Percentiles rank a stretch among this genome's conserved stretches.
Conservation (phyloP, 768 basidiomycete genomes). For the Podaxis rugospora region DNA sequence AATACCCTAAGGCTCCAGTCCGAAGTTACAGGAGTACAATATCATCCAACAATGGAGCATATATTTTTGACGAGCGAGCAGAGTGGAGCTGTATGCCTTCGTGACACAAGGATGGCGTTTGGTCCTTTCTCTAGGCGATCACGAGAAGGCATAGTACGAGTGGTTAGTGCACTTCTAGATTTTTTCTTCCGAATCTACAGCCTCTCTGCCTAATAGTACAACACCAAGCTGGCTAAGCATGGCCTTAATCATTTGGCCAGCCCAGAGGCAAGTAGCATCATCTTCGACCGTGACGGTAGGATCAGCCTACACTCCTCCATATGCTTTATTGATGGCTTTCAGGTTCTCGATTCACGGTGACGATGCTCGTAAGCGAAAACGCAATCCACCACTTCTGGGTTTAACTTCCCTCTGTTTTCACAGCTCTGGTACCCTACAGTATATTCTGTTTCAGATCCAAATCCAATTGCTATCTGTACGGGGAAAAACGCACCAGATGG, state of each 20-base stretch:
- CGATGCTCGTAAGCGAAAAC: slow-evolving; percentile 50
- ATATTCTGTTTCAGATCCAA: slow-evolving; percentile 60
- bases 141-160: slow-evolving; percentile 51
- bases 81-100: slow-evolving; percentile 56
- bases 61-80: slow-evolving; percentile 65
- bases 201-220: slow-evolving; percentile 27
- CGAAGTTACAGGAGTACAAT: slow-evolving; percentile 63
- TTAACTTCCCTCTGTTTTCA: slow-evolving; percentile 14
- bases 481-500: slow-evolving; percentile 56
- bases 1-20: slow-evolving; percentile 45
- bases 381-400: neutral
- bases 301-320: neutral
- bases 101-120: slow-evolving; percentile 74
- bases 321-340: neutral
- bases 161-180: slow-evolving; percentile 27
- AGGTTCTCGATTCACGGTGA: slow-evolving; percentile 65
- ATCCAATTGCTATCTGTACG: slow-evolving; percentile 67
- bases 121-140: slow-evolving; percentile 42
- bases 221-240: slow-evolving; percentile 39
- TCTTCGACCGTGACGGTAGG: slow-evolving; percentile 66
- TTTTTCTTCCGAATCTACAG: neutral
- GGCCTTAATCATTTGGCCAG: slow-evolving; percentile 36
- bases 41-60: slow-evolving; percentile 65
- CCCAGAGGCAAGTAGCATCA: slow-evolving; percentile 66
- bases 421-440: slow-evolving; percentile 72